Base-by-base conservation (phyloP, 768 basidiomycete genomes). In the Tricholoma furcatifolium region DNA sequence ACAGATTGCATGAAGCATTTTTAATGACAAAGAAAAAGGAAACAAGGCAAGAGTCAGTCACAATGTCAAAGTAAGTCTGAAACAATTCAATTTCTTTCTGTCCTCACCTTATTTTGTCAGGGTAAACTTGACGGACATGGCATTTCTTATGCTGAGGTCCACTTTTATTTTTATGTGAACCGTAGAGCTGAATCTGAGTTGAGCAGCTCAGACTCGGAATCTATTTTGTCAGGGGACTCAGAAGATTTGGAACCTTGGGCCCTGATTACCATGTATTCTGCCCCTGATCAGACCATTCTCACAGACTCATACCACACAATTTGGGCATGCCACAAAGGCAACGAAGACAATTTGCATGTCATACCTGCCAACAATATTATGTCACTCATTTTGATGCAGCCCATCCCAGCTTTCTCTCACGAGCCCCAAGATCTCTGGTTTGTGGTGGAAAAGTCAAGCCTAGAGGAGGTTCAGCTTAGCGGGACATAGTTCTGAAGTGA, bases 381-480 rank as follows among this genome's bases (percentile, higher is more conserved):
- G 0, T 65, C 65, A 10, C 52, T 66, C 17, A 55, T 70, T 9
- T 64, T 62, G 1, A 68, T 68, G 65, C 56, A 68, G 8, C 66
- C 64, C 2, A 43, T 58, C 14, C 59, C 56, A 0, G 20, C 39
- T n/a, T 20, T 50, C 18, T 43, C 56, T 9, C 38, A 48, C 11
- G 56, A 53, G 10, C 40, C 52, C 15, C 41, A 46, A 4, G 6
- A 40, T 4, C 36, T 56, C 2, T 65, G 62, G 57, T 68, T 62
- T 53, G 55, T 68, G 38, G 54, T 68, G 8, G 61, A 69, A 38
- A 70, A 68, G 40, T 61, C 63, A 3, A 63, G 67, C 1, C 20
- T 69, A 3, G 63, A 69, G 17, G 53, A 66, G 1, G 40, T 43
- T 6, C 23, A 54, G 31, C 41, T 54, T n/a, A n/a, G n/a, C n/a